These are phyloP conservation scores for Arthroderma sp. DNA, from an alignment of 2,329 filamentous ascomycete genomes.

Conservation along the genomic window DNA sequence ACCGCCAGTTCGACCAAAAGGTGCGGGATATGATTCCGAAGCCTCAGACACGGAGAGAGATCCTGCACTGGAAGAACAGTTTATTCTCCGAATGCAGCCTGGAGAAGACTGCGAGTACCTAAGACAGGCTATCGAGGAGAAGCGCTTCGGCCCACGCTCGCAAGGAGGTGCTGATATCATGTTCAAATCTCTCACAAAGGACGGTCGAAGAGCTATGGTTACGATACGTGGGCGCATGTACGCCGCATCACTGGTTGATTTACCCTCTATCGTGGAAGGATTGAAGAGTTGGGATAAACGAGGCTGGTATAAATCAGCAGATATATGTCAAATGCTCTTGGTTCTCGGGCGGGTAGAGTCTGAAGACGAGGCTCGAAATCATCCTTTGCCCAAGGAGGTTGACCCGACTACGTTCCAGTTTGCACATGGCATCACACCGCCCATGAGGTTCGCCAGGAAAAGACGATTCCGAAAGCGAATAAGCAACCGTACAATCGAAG, in stretches of 20 bases:
- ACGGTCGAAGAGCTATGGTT: constrained; percentile 60
- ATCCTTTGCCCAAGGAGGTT: constrained; percentile 58
- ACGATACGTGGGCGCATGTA: constrained; percentile 57
- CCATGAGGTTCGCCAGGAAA: constrained; percentile 73
- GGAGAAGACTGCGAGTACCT: constrained; percentile 79
- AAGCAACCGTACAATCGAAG: constrained; percentile 69
- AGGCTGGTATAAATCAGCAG: constrained; percentile 75
- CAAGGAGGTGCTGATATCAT: constrained; percentile 63
- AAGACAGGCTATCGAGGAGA: constrained; percentile 59
- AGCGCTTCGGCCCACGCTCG: constrained; percentile 54
- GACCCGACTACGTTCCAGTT: constrained; percentile 55
- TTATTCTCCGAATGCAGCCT: constrained; percentile 76
- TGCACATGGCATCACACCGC: constrained; percentile 76
- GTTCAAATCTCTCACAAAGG: constrained; percentile 59
- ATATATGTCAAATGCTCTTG: constrained; percentile 79
- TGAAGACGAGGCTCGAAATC: constrained; percentile 52
- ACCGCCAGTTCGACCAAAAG: constrained; percentile 54
- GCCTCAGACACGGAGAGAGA: constrained; percentile 81
- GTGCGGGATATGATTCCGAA: constrained; percentile 93
- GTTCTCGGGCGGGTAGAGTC: constrained; percentile 56
- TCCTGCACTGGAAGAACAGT: constrained; percentile 77
- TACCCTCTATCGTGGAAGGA: constrained; percentile 75
- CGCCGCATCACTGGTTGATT: constrained; percentile 65
- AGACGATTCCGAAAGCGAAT: constrained; percentile 72
- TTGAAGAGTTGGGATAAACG: constrained; percentile 92